Evolutionary conservation across 345 rosid species (phyloP).

Genomic region (Mangifera indica): DNA sequence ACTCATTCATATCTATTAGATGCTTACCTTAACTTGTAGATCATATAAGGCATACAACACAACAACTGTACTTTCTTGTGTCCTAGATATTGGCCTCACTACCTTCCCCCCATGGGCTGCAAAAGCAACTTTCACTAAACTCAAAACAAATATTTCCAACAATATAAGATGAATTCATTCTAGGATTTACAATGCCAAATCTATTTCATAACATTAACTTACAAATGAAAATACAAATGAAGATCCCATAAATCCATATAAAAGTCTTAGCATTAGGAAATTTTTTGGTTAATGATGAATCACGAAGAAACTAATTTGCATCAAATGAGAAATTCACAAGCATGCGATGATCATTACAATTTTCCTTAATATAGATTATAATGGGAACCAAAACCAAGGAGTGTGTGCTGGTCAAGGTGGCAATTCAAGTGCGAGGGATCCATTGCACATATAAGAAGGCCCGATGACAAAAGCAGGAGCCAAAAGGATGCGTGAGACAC

Average conservation of each 20-base stretch:
- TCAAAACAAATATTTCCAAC: not conserved
- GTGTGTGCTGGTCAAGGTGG: no score
- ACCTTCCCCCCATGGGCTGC: no score
- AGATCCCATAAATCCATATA: slow-evolving; percentile 1
- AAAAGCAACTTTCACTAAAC: slow-evolving; percentile 23
- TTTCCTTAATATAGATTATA: not conserved
- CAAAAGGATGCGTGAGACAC: no score
- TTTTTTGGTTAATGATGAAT: not conserved
- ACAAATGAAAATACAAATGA: slow-evolving; percentile 4
- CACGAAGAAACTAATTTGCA: not conserved
- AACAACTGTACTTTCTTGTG: no score
- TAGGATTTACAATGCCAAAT: slow-evolving; percentile 1
- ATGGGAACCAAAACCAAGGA: no score
- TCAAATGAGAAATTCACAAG: not conserved
- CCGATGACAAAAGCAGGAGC: no score
- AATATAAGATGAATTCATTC: not conserved
- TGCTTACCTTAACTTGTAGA: no score
- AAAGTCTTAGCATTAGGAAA: not conserved
- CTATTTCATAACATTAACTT: slow-evolving; percentile 7
- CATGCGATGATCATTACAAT: not conserved
- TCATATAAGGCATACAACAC: no score
- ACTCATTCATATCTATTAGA: no score
- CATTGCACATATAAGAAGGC: no score
- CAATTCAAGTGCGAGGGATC: no score
- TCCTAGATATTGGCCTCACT: no score